phyloP scores from a whole-genome alignment of 1,139 yeast species.

The Debaryomyces sp. region DNA sequence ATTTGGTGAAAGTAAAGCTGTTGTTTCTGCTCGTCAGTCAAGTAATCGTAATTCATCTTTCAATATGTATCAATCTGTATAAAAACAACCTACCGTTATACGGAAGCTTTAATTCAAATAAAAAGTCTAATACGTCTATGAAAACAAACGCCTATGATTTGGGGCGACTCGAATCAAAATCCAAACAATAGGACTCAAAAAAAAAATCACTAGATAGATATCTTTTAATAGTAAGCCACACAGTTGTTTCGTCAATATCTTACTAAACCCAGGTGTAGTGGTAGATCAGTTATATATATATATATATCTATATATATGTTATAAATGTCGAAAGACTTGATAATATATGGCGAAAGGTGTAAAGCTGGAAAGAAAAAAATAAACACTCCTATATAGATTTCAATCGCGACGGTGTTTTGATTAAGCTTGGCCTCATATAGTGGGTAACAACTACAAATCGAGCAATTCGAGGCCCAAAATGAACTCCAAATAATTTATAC shows the following conservation, averaged over 20 bases:
- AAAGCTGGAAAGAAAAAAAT: not conserved
- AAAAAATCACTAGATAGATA: not conserved
- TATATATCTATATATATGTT: not conserved
- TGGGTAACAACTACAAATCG: not conserved
- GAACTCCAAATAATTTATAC: not conserved
- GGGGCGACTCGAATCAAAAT: slow-evolving; percentile 5
- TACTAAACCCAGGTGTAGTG: not conserved
- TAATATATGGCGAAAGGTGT: not conserved
- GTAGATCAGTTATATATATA: not conserved
- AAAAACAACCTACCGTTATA: not conserved
- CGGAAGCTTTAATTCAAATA: not conserved
- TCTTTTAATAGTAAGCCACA: not conserved
- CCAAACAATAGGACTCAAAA: slow-evolving; percentile 1
- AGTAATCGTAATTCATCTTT: slow-evolving; percentile 34
- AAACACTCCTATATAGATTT: not conserved
- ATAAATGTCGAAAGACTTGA: not conserved
- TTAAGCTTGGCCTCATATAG: not conserved
- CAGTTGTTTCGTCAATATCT: not conserved
- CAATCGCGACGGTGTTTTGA: slow-evolving; percentile 1
- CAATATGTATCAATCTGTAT: not conserved
- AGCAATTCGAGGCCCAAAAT: not conserved
- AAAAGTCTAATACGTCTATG: not conserved
- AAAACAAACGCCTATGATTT: slow-evolving; percentile 1
- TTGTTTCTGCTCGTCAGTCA: slow-evolving; percentile 38
- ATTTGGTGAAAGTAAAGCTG: slow-evolving; percentile 29